Base-by-base conservation (phyloP, 352 stramenopile genomes). In the Blastocystis sp. region DNA sequence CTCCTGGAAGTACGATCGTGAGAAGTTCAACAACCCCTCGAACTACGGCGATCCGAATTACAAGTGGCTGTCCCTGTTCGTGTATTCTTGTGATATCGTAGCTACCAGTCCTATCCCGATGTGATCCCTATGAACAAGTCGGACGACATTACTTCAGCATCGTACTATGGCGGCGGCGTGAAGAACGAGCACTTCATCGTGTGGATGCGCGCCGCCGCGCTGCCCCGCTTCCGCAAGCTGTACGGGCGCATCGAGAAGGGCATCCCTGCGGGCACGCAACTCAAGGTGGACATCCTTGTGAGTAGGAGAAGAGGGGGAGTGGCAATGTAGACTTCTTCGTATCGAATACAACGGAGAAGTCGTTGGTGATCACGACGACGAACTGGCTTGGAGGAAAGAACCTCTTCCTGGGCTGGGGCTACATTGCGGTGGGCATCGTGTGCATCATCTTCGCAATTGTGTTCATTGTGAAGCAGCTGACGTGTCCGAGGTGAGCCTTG, bases 161-260 rank as follows among this genome's bases (percentile, higher is more conserved):
- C 67, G 3, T 88, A 62, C 43, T 64, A 79, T 28, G 78, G 78
- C 19, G 76, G 87, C 43, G 64, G 53, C 43, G 60, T 89, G 65
- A 19, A 96, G 84, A 95, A 99, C 91, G 97, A 99, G 91, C 96
- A 98, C 91, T 99, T 99, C 91, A 97, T 99, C 62, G 96, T 99
- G 21, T 99, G 97, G 97, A 99, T 99, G 97, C 92, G 96, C 53
- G 97, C 94, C 21, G 97, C 97, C 0, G 95, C 94, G 23, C 91
- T 98, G n/a, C 95, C 96, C 4, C 96, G 92, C 67, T 99, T 99
- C 92, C 94, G 97, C 62, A 99, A 99, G 91, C 93, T 99, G n/a
- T 99, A 99, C 90, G 97, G 96, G 52, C 96, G 94, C 78, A 98
- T 99, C 91, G 92, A 98, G 78, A 91, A 92, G 84, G 93, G 95